Percentiles rank a stretch among this genome's conserved stretches.
phyloP scores from a whole-genome alignment of 164 flowering plant genomes.

The Sedum album region DNA sequence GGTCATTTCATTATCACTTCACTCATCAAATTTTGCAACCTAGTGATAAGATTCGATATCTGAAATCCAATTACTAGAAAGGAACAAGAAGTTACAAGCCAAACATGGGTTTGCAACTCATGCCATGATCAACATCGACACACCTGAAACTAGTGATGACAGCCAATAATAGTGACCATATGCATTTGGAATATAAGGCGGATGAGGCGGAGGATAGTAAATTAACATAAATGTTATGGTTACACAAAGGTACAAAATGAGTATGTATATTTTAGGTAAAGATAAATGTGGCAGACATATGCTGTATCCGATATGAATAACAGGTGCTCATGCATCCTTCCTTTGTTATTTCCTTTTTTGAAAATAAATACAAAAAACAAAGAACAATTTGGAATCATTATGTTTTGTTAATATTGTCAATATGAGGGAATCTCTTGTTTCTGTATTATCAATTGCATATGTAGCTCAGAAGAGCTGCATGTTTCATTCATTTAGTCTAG shows the following conservation, averaged over 20 bases:
- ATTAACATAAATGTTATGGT: neutral
- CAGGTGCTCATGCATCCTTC: neutral
- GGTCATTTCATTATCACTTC: no score
- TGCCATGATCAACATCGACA: neutral
- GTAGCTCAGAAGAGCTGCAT: neutral
- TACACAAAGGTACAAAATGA: neutral
- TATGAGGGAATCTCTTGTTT: neutral
- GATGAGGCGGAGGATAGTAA: neutral
- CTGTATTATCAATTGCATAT: neutral
- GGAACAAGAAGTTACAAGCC: neutral
- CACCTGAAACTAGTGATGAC: neutral
- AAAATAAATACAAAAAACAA: neutral
- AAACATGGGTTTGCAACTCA: neutral
- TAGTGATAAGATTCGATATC: no score
- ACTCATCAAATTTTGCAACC: no score
- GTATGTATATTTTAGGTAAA: neutral
- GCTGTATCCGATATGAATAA: neutral
- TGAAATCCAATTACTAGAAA: neutral
- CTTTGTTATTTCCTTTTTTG: neutral
- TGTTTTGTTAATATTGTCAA: neutral
- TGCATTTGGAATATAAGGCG: constrained; percentile 1
- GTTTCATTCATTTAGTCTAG: neutral
- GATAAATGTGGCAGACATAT: neutral
- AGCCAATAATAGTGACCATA: neutral
- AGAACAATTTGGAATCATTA: neutral